Evolutionary conservation across 148 eudicot genomes (phyloP), one percentile per base, ranked within the genome.

Genomic region (Bassia scoparia): DNA sequence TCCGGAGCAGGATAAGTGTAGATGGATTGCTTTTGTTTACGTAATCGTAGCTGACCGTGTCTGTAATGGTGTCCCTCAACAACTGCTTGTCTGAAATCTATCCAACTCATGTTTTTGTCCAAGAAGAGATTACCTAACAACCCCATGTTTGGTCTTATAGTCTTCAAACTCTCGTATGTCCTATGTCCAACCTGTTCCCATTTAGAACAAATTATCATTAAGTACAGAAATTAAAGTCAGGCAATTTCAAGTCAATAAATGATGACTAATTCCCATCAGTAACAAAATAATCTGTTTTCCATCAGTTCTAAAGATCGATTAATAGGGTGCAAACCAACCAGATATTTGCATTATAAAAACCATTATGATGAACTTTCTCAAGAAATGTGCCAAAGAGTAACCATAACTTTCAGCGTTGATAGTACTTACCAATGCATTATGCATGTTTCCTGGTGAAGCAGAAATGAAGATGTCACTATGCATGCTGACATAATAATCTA

Each of bases 391-490:
- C 38, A 61, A 46, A 34, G 23, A 13, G 12, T 38, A 60, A 24
- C 10, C 27, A 17, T 14, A 16, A 30, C 7, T 30, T 17, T 34
- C 15, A 31, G 31, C 16, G 27, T 20, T 0, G 1, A 38, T 20
- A 41, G 44, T 3, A 65, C 88, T 84, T 84, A 95, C 99, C 94
- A 95, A 84, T 41, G 99, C 99, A 82, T 95, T 95, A 81, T 95
- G 99, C 99, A 95, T 95, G 81, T 95, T 95, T 61, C 99, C 99
- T 0, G 99, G 99, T 23, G 99, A 95, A 68, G 99, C 99, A 68
- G 99, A 95, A 74, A 95, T 78, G 83, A 95, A 95, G 70, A 95
- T 87, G 77, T 95, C 97, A 73, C 99, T 95, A 74, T 88, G 88
- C 90, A 95, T 89, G 85, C 99, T 87, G 69, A 92, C 92, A 77